Percentiles rank a stretch among this genome's conserved stretches.
These are phyloP conservation scores for Solanum arcanum DNA, from an alignment of 257 asterid genomes.

Conservation along the genomic window DNA sequence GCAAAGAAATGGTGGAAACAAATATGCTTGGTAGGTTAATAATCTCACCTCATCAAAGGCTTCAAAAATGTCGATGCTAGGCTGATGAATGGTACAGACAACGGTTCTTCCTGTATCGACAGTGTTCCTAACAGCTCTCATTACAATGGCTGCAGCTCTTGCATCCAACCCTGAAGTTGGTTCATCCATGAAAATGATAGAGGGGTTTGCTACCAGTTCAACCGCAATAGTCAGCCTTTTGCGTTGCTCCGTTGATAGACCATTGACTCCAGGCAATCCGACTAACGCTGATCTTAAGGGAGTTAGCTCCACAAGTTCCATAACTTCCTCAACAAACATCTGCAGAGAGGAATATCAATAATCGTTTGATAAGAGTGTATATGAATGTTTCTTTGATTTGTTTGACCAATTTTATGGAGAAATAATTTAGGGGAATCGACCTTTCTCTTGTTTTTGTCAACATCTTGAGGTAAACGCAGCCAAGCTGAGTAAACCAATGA, in stretches of 20 bases:
- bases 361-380: too few relatives aligned
- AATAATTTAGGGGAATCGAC: too few relatives aligned
- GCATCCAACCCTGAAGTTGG: constrained; percentile 66
- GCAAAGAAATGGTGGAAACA: too few relatives aligned
- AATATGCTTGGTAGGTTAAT: too few relatives aligned
- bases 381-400: too few relatives aligned
- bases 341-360: not conserved
- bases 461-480: too few relatives aligned
- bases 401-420: too few relatives aligned
- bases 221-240: constrained; percentile 64
- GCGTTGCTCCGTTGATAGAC: constrained; percentile 61
- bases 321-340: constrained; percentile 45
- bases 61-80: constrained; percentile 63
- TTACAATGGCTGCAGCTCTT: constrained; percentile 60
- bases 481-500: too few relatives aligned
- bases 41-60: constrained; percentile 46
- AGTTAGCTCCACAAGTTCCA: constrained; percentile 52
- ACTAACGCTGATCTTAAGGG: constrained; percentile 40
- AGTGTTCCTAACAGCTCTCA: constrained; percentile 61
- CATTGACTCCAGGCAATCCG: constrained; percentile 50
- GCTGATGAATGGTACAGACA: constrained; percentile 17
- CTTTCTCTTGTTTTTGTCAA: too few relatives aligned
- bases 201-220: constrained; percentile 57
- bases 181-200: constrained; percentile 65
- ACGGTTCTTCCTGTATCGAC: constrained; percentile 50